phyloP scores from a whole-genome alignment of 768 basidiomycete species.

The Kwoniella shandongensis region DNA sequence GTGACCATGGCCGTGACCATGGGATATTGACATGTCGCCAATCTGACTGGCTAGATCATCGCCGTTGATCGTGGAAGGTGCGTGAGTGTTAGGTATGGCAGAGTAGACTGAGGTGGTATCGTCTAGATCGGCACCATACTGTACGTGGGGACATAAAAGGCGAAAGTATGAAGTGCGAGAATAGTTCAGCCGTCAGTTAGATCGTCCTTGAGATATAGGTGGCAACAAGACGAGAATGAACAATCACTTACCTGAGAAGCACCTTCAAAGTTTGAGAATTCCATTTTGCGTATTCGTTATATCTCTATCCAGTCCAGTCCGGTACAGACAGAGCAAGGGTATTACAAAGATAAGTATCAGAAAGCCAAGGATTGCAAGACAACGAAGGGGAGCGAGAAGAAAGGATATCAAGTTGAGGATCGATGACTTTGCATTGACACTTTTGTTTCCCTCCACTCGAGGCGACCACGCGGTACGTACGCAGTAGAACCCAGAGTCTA shows the following conservation, averaged over 20 bases:
- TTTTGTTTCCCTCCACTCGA: no score
- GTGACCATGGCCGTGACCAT: background rate
- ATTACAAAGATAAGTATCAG: no score
- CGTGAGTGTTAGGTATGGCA: slow-evolving; percentile 25
- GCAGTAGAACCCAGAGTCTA: no score
- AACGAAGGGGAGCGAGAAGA: no score
- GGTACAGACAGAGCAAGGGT: no score
- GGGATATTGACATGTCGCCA: slow-evolving; percentile 26
- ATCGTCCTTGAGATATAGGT: slow-evolving; percentile 2
- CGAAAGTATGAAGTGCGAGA: background rate
- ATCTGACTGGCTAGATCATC: slow-evolving; percentile 28
- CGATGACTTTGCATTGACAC: no score
- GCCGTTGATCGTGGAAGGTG: slow-evolving; percentile 18
- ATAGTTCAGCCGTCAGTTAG: background rate
- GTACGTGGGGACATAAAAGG: slow-evolving; percentile 1
- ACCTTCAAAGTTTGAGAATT: slow-evolving; percentile 55
- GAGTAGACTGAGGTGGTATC: slow-evolving; percentile 47
- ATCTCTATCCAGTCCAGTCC: no score
- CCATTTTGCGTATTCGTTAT: slow-evolving; percentile 26
- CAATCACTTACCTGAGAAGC: slow-evolving; percentile 47
- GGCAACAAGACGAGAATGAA: slow-evolving; percentile 9
- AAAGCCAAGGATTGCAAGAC: no score
- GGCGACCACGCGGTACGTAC: no score
- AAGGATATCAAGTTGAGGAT: no score
- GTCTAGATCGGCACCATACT: slow-evolving; percentile 48